Evolutionary conservation across 345 rosid genomes (phyloP).

Genomic region (Sapria himalayana): DNA sequence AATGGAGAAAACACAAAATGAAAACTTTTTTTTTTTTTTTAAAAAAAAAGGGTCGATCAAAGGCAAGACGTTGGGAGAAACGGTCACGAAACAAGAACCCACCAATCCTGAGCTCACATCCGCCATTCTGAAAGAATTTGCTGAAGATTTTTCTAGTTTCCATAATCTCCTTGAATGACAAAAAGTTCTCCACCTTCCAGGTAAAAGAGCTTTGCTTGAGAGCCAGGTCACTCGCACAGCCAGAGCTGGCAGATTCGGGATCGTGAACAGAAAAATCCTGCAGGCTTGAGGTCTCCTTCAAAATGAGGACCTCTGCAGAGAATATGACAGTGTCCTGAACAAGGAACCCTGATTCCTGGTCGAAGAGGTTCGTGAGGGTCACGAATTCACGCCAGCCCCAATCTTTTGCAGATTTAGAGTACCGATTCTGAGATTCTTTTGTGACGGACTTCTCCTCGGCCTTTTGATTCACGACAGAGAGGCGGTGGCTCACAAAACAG

Average conservation of each 20-base stretch:
- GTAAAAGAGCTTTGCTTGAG: constrained; percentile 75
- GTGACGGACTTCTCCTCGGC: constrained; percentile 85
- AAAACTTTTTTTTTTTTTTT: too few species aligned
- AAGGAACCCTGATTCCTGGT: constrained; percentile 98
- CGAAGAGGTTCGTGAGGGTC: constrained; percentile 90
- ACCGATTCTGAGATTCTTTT: constrained; percentile 98
- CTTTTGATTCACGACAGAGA: constrained; percentile 82
- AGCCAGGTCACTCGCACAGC: constrained; percentile 28
- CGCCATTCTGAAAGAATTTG: constrained; percentile 97
- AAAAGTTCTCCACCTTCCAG: constrained; percentile 97
- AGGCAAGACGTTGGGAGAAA: constrained; percentile 7
- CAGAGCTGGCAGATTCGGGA: constrained; percentile 21
- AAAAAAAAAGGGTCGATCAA: constrained; percentile 9
- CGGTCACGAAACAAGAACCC: constrained; percentile 14
- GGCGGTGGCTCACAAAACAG: constrained; percentile 96
- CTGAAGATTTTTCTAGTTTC: constrained; percentile 97
- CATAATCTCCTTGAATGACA: constrained; percentile 96
- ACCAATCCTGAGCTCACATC: constrained; percentile 99
- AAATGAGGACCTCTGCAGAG: constrained; percentile 96
- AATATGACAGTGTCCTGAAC: constrained; percentile 83
- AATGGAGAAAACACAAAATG: constrained; percentile 13
- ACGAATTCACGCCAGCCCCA: constrained; percentile 99
- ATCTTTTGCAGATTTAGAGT: constrained; percentile 98
- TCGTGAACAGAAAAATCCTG: constrained; percentile 55
- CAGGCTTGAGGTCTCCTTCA: constrained; percentile 73